These are phyloP conservation scores for Talaromyces sp. DNA, from an alignment of 2,329 filamentous ascomycete genomes.

Conservation along the genomic window DNA sequence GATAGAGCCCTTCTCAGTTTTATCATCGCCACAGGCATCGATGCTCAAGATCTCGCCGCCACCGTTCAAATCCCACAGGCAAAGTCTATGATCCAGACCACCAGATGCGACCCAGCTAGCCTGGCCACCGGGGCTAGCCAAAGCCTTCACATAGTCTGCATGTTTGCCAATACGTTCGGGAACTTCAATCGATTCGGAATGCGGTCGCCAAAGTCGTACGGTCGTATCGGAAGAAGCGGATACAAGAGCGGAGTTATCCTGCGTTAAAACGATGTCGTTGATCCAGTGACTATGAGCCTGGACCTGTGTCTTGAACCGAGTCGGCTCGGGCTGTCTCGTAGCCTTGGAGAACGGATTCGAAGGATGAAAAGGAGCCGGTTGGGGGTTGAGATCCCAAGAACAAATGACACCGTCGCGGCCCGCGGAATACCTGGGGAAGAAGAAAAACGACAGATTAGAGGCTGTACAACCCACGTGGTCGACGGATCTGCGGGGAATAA, in stretches of 20 bases:
- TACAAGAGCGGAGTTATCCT: conserved; percentile 76
- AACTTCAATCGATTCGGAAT: conserved; percentile 63
- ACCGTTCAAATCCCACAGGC: conserved; percentile 89
- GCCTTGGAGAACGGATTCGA: conserved; percentile 25
- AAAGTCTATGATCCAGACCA: conserved; percentile 88
- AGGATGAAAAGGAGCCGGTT: conserved; percentile 36
- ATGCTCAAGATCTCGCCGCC: conserved; percentile 85
- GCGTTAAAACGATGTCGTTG: conserved; percentile 83
- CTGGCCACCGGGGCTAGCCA: conserved; percentile 73
- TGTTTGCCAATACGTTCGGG: conserved; percentile 87
- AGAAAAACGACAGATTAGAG: conserved; percentile 23
- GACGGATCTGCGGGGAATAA: neutral
- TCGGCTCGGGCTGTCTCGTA: conserved; percentile 40
- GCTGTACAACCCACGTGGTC: conserved; percentile 16
- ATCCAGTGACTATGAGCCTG: conserved; percentile 95
- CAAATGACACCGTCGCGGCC: conserved; percentile 95
- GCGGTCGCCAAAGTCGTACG: conserved; percentile 88
- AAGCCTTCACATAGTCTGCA: conserved; percentile 93
- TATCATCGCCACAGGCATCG: conserved; percentile 73
- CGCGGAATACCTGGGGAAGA: conserved; percentile 75
- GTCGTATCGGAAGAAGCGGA: conserved; percentile 93
- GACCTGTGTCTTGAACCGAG: conserved; percentile 63
- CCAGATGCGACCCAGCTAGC: conserved; percentile 91
- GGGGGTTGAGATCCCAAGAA: conserved; percentile 75
- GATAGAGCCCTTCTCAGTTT: conserved; percentile 86